Conservation (phyloP, 805 yeast genomes). For the Wickerhamiella nectarea region DNA sequence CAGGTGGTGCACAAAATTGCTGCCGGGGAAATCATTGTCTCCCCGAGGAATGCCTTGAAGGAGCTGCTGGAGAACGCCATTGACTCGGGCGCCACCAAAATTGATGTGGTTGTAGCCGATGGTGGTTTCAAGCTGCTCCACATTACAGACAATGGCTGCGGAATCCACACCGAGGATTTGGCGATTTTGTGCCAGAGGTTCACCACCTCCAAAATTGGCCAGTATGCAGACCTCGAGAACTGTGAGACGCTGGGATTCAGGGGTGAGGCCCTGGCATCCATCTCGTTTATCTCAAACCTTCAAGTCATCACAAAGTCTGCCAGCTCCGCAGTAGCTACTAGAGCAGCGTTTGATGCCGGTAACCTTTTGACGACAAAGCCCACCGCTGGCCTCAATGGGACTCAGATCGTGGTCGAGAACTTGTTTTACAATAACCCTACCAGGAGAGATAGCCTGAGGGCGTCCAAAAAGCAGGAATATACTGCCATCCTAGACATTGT, state of each 20-base stretch:
- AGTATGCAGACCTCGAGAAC: constrained; percentile 58
- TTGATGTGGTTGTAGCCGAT: constrained; percentile 74
- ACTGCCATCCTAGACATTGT: constrained; percentile 66
- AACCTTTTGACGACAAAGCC: constrained; percentile 42
- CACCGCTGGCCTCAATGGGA: constrained; percentile 77
- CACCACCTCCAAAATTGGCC: constrained; percentile 71
- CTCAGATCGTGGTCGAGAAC: constrained; percentile 75
- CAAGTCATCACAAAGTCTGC: constrained; percentile 63
- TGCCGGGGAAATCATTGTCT: constrained; percentile 91
- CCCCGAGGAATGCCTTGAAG: constrained; percentile 88
- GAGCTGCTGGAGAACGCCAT: constrained; percentile 86
- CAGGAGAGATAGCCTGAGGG: constrained; percentile 44
- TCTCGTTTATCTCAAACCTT: constrained; percentile 76
- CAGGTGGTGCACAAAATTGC: constrained; percentile 82
- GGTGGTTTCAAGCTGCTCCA: constrained; percentile 84
- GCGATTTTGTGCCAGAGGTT: constrained; percentile 76
- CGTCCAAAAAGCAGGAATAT: constrained; percentile 52
- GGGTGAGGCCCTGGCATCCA: constrained; percentile 92
- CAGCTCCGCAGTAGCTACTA: constrained; percentile 55
- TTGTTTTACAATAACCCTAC: constrained; percentile 80
- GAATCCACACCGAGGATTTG: constrained; percentile 59
- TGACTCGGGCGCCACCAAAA: constrained; percentile 63
- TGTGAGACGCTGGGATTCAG: constrained; percentile 84
- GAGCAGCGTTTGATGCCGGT: constrained; percentile 55
- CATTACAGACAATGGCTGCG: constrained; percentile 79